These are phyloP conservation scores for Pneumocystis carinii DNA, from an alignment of 1,139 yeast species.

Conservation along the genomic window DNA sequence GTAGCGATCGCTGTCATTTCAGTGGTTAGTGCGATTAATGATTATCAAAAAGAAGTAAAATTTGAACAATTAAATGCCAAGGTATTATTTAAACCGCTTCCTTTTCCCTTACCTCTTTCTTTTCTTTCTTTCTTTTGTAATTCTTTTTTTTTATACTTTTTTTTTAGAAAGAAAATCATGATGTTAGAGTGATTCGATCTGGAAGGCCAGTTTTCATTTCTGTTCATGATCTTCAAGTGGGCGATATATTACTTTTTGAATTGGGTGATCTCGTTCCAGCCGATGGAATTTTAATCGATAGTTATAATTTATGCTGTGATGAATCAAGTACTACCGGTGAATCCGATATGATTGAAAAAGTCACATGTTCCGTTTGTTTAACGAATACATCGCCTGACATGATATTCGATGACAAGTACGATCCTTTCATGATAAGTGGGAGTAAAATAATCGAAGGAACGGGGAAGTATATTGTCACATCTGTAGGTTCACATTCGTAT, in stretches of 20 bases:
- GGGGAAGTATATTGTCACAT: constrained; percentile 74
- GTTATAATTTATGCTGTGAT: constrained; percentile 67
- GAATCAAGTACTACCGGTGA: constrained; percentile 93
- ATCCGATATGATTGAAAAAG: constrained; percentile 61
- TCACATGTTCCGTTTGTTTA: constrained; percentile 39
- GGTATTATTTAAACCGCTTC: constrained; percentile 4
- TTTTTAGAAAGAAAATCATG: constrained; percentile 72
- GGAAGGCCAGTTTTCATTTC: constrained; percentile 57
- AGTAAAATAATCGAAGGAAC: constrained; percentile 72
- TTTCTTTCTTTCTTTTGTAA: background rate
- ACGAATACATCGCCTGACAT: constrained; percentile 21
- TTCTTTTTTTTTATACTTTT: background rate
- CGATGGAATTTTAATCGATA: constrained; percentile 63
- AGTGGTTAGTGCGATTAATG: constrained; percentile 83
- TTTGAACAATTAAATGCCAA: constrained; percentile 62
- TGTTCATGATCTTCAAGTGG: constrained; percentile 65
- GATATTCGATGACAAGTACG: constrained; percentile 31
- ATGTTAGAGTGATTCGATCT: constrained; percentile 58
- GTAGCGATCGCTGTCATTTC: constrained; percentile 86
- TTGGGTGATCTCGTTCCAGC: constrained; percentile 94
- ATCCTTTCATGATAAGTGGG: constrained; percentile 85
- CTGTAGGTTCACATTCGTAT: constrained; percentile 77
- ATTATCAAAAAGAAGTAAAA: constrained; percentile 90
- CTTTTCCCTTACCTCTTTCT: no score
- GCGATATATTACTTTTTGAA: constrained; percentile 67